A percentile compares a stretch with the other conserved stretches of the same genome.
These are phyloP conservation scores for Arthrobotrys sinensis DNA, from an alignment of 2,329 filamentous ascomycete genomes.

Conservation along the genomic window DNA sequence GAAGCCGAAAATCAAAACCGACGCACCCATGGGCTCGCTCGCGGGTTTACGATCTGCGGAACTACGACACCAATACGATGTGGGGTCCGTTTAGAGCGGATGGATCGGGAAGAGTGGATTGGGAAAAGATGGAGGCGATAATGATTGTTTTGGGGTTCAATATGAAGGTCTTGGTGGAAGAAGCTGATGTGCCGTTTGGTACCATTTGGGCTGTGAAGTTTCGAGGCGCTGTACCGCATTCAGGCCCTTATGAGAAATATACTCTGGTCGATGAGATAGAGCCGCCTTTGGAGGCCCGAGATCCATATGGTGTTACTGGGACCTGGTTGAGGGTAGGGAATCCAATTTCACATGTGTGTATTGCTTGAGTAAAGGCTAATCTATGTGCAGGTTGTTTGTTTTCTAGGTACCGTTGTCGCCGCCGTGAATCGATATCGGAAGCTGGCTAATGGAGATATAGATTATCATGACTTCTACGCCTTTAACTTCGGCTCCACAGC, in stretches of 20 bases:
- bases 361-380: not conserved
- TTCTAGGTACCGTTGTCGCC: slow-evolving; percentile 66
- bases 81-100: slow-evolving; percentile 83
- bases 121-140: slow-evolving; percentile 84
- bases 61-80: slow-evolving; percentile 74
- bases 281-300: slow-evolving; percentile 71
- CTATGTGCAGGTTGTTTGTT: slow-evolving; percentile 68
- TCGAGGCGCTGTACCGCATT: slow-evolving; percentile 68
- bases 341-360: not conserved
- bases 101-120: slow-evolving; percentile 76
- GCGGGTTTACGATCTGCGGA: slow-evolving; percentile 80
- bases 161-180: slow-evolving; percentile 71
- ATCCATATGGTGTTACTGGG: slow-evolving; percentile 81
- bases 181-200: slow-evolving; percentile 70
- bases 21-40: slow-evolving; percentile 76
- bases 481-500: slow-evolving; percentile 77
- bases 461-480: slow-evolving; percentile 80
- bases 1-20: slow-evolving; percentile 60
- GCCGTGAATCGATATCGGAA: slow-evolving; percentile 65
- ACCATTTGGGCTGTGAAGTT: slow-evolving; percentile 74
- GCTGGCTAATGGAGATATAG: slow-evolving; percentile 69
- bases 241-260: slow-evolving; percentile 13
- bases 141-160: slow-evolving; percentile 79
- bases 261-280: slow-evolving; percentile 65
- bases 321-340: slow-evolving; percentile 77